Evolutionary conservation across 2,329 filamentous ascomycete species (phyloP), one percentile per base, ranked within the genome.

Genomic region (Monosporascus sp.): DNA sequence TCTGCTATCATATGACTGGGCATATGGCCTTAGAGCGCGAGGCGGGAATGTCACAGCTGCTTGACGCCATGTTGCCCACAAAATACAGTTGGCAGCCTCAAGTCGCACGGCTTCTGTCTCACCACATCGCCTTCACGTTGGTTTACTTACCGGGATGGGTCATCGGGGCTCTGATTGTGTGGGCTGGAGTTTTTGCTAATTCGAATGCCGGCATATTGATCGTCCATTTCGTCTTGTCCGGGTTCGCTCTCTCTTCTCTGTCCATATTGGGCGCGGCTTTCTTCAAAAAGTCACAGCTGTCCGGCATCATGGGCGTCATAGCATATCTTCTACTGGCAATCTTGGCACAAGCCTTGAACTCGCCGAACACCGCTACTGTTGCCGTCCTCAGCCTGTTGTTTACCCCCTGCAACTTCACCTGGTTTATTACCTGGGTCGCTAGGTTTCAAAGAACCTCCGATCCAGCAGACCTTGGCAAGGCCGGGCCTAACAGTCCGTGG

Each of bases 1-100:
- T 96, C 26, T 87, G 86, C 38, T 97, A 96, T 67, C 91, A 97
- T 64, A 76, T 96, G 53, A 89, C 90, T 0, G 92, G 92, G 8
- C 85, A 92, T 62, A 86, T 96, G 67, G 91, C 92, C 7, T 84
- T 86, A 2, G 92, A 97, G 71, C 79, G 92, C 52, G 92, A 97
- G 73, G 77, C 85, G 17, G 92, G 91, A 54, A 94, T 96, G 81
- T 89, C 89, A 5, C 89, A 91, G 58, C 77, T 97, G 27, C 84
- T 97, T 44, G 92, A 97, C 70, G 87, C 90, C 52, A 96, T 96
- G 90, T 92, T 94, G 78, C 87, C 89, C 1, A 89, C 89, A 52
- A 78, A 79, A 52, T 79, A 79, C 48, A 76, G 82, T 44, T 95
- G 90, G 89, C 79, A 90, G 63, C 85, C 88, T 9, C 89, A 93